phyloP scores from a whole-genome alignment of 1,284 basidiomycete species.

The Naganishia cerealis region DNA sequence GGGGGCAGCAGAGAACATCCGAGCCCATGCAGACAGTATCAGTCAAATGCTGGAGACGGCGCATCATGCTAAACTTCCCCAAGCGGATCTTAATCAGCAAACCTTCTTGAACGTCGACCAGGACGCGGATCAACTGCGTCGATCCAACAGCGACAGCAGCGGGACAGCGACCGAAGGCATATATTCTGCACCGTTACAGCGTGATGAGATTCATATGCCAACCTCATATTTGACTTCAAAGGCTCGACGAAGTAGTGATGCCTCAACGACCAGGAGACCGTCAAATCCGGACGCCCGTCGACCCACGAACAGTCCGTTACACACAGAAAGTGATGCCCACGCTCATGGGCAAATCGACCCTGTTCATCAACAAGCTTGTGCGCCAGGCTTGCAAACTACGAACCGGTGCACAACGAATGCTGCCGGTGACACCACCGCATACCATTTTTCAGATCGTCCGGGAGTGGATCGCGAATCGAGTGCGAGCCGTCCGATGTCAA shows the following conservation, averaged over 20 bases:
- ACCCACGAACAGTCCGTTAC: neutral
- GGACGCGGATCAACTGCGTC: neutral
- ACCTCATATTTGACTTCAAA: constrained; percentile 23
- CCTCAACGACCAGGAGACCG: neutral
- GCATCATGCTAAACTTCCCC: neutral
- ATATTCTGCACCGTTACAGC: constrained; percentile 27
- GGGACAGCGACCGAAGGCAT: constrained; percentile 12
- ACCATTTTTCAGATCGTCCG: constrained; percentile 29
- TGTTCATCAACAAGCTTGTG: constrained; percentile 16
- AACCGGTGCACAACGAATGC: constrained; percentile 5
- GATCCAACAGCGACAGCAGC: constrained; percentile 20
- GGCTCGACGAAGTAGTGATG: constrained; percentile 26
- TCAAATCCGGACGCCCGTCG: neutral
- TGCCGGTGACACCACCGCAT: neutral
- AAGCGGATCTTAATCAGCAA: neutral
- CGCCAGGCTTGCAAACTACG: constrained; percentile 28
- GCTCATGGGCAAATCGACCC: constrained; percentile 33
- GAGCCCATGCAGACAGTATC: constrained; percentile 17
- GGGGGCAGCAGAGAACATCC: constrained; percentile 9
- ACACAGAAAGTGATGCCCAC: neutral
- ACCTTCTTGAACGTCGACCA: neutral
- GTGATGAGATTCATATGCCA: neutral
- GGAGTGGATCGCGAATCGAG: constrained; percentile 13
- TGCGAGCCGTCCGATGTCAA: neutral
- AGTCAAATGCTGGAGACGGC: constrained; percentile 21